These are phyloP conservation scores for Malania oleifera DNA, from an alignment of 164 flowering plant genomes.

Conservation along the genomic window DNA sequence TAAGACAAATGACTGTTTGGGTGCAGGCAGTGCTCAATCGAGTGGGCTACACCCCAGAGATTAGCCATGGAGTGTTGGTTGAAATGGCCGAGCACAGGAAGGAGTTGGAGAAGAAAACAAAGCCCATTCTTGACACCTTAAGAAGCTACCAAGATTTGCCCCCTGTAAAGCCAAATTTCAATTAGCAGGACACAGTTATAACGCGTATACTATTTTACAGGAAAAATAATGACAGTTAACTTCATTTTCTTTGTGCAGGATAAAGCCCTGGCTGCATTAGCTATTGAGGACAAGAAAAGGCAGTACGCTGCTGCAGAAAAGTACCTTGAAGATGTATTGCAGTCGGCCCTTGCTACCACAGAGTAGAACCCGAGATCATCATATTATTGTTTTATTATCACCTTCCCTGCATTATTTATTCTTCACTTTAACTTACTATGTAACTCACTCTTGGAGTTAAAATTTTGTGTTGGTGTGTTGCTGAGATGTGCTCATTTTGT, in stretches of 20 bases:
- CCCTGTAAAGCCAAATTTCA: neutral
- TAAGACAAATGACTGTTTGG: neutral
- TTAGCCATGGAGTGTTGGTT: conserved; percentile 5
- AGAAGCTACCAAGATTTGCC: conserved; percentile 5
- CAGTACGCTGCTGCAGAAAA: conserved; percentile 5
- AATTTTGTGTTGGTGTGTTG: too few species aligned
- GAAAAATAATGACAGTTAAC: neutral
- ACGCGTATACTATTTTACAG: neutral
- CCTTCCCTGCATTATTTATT: too few species aligned
- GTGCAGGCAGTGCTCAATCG: neutral
- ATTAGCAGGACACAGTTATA: neutral
- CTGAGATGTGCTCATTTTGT: too few species aligned
- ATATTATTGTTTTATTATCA: too few species aligned
- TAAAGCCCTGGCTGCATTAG: conserved; percentile 5
- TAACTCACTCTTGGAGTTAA: too few species aligned
- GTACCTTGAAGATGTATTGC: conserved; percentile 5
- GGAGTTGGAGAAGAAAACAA: conserved; percentile 6
- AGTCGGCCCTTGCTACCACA: conserved; percentile 1
- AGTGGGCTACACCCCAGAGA: conserved; percentile 1
- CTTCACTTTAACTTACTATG: too few species aligned
- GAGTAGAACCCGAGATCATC: too few species aligned
- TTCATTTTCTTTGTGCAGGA: conserved; percentile 1
- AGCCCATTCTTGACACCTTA: neutral
- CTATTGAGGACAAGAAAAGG: conserved; percentile 4
- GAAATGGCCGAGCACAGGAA: conserved; percentile 7